Evolutionary conservation across 2,329 filamentous ascomycete species (phyloP).

Genomic region (Aspergillus oerlinghausenensis): DNA sequence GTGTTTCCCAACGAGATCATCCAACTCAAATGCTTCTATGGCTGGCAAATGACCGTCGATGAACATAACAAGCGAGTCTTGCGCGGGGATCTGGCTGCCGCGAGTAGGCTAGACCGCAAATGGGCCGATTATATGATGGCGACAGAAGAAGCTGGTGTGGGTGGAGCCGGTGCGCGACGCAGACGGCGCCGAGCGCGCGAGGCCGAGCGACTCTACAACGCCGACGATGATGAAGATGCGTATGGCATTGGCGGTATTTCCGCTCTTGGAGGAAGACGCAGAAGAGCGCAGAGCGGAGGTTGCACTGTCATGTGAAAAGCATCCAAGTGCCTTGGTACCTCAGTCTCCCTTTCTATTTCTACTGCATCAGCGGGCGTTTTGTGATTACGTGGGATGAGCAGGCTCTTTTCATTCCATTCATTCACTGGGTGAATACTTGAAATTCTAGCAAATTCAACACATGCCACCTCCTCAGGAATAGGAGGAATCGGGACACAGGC

Average conservation of each 20-base stretch:
- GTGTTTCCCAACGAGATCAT: constrained; percentile 73
- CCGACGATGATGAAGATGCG: constrained; percentile 67
- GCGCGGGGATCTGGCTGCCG: constrained; percentile 68
- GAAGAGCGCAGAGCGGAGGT: constrained; percentile 60
- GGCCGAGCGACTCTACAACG: constrained; percentile 72
- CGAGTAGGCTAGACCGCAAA: constrained; percentile 75
- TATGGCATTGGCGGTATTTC: constrained; percentile 31
- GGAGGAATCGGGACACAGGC: neutral
- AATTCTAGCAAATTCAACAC: constrained; percentile 11
- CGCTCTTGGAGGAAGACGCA: constrained; percentile 48
- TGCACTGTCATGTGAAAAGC: constrained; percentile 60
- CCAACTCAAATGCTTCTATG: constrained; percentile 86
- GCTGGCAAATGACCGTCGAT: constrained; percentile 90
- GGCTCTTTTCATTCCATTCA: neutral
- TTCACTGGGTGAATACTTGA: neutral
- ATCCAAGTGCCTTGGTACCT: neutral
- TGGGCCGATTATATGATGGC: constrained; percentile 96
- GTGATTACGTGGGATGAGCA: neutral
- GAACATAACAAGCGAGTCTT: constrained; percentile 87
- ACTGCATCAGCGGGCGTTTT: neutral
- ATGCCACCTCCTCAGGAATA: neutral
- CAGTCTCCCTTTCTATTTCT: neutral
- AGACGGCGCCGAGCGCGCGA: constrained; percentile 74
- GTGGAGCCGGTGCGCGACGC: constrained; percentile 58
- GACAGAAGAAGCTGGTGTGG: constrained; percentile 72